Evolutionary conservation across 2,329 filamentous ascomycete genomes (phyloP).

Genomic region (Helminthosporium solani): DNA sequence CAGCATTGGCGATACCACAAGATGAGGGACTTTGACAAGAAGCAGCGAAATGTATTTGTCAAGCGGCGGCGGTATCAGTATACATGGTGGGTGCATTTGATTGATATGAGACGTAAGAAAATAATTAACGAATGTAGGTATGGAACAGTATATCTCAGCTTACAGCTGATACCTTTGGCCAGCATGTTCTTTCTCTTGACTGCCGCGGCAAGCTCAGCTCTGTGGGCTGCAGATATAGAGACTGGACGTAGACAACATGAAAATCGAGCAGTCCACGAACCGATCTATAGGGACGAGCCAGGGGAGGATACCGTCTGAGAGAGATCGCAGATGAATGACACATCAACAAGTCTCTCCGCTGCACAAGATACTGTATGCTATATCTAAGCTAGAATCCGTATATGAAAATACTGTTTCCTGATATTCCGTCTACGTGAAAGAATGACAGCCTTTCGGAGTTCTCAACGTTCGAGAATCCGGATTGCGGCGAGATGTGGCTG

Average conservation of each 20-base stretch:
- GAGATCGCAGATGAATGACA: background rate
- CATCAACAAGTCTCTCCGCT: no score
- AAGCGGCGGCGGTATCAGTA: slow-evolving; percentile 74
- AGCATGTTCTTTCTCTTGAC: slow-evolving; percentile 96
- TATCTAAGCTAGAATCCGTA: no score
- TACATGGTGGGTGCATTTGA: slow-evolving; percentile 60
- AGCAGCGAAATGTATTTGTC: slow-evolving; percentile 71
- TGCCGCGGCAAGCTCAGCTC: slow-evolving; percentile 76
- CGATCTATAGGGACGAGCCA: slow-evolving; percentile 35
- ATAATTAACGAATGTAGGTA: slow-evolving; percentile 55
- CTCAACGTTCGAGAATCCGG: background rate
- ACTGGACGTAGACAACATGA: slow-evolving; percentile 27
- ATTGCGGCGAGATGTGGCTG: slow-evolving; percentile 5
- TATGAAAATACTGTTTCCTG: no score
- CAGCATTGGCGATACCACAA: slow-evolving; percentile 91
- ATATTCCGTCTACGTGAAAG: no score
- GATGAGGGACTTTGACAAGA: slow-evolving; percentile 70
- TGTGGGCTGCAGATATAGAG: slow-evolving; percentile 84
- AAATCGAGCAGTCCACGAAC: slow-evolving; percentile 16
- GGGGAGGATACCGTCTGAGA: slow-evolving; percentile 20
- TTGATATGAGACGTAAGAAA: slow-evolving; percentile 8
- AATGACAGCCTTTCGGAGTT: background rate
- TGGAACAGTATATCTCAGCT: slow-evolving; percentile 76
- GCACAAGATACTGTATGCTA: no score
- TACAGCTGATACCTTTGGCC: slow-evolving; percentile 84